Percentiles rank a stretch among this genome's conserved stretches.
These are phyloP conservation scores for Lepidium campestre DNA, from an alignment of 441 rosid genomes.

Conservation along the genomic window DNA sequence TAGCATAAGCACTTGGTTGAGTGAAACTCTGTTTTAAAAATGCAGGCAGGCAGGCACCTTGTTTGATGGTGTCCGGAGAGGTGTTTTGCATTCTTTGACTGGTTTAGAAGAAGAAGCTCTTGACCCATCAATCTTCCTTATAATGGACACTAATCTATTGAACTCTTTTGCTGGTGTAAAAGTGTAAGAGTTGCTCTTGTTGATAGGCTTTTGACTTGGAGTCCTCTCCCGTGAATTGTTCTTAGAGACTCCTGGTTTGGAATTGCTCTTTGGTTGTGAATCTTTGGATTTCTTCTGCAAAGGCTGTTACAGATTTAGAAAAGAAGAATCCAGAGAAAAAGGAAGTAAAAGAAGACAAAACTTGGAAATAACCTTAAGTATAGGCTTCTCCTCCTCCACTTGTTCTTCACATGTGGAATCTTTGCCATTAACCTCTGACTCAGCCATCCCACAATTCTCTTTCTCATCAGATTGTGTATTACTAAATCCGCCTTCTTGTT, in stretches of 20 bases:
- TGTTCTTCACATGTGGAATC: constrained; percentile 2
- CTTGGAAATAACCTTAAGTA: constrained; percentile 37
- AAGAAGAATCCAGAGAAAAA: not conserved
- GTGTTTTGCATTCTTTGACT: constrained; percentile 53
- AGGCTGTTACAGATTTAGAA: not conserved
- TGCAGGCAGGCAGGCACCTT: constrained; percentile 32
- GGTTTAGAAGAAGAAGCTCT: constrained; percentile 38
- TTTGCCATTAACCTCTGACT: constrained; percentile 22
- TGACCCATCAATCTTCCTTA: constrained; percentile 53
- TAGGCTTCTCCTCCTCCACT: constrained; percentile 20
- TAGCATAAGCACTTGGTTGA: constrained; percentile 4
- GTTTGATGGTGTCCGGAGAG: constrained; percentile 59
- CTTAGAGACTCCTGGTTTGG: constrained; percentile 24
- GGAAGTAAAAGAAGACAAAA: too few relatives aligned
- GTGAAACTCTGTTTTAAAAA: not conserved
- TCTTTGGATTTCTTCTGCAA: constrained; percentile 30
- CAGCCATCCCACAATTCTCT: constrained; percentile 22
- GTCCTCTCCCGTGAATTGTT: constrained; percentile 23
- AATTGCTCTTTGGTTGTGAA: constrained; percentile 26
- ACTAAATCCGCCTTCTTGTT: constrained; percentile 7
- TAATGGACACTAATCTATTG: constrained; percentile 33
- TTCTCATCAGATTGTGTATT: constrained; percentile 16
- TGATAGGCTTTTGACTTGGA: constrained; percentile 12
- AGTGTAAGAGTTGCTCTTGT: constrained; percentile 24
- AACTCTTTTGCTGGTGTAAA: constrained; percentile 36